Conservation (phyloP, 2,329 filamentous ascomycete genomes). For the Fusarium setosum region DNA sequence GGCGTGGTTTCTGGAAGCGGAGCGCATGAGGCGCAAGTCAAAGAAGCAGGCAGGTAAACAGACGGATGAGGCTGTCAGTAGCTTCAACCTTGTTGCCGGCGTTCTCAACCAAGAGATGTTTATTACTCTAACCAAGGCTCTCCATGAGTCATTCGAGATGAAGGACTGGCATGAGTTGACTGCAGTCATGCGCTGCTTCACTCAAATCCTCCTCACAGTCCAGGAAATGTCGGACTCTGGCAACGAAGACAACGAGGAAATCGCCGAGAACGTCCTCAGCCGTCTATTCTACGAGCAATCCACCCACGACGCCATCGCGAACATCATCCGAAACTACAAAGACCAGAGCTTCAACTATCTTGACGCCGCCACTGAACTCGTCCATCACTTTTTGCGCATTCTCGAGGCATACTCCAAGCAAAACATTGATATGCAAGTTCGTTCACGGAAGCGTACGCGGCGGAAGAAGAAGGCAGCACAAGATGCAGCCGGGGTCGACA, state of each 20-base stretch:
- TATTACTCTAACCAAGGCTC: conserved; percentile 84
- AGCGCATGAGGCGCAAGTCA: conserved; percentile 75
- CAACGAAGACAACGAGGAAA: conserved; percentile 94
- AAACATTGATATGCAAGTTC: conserved; percentile 92
- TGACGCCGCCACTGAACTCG: conserved; percentile 89
- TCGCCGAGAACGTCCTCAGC: conserved; percentile 95
- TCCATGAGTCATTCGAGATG: conserved; percentile 82
- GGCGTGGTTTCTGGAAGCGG: conserved; percentile 91
- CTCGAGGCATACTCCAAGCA: conserved; percentile 94
- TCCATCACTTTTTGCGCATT: conserved; percentile 92
- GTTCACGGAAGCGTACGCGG: conserved; percentile 79
- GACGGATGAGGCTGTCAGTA: conserved; percentile 69
- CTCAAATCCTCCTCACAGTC: conserved; percentile 90
- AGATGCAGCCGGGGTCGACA: conserved; percentile 51
- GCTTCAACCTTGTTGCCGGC: conserved; percentile 86
- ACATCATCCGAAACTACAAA: conserved; percentile 87
- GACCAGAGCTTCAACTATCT: conserved; percentile 95
- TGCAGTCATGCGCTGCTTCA: conserved; percentile 92
- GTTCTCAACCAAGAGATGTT: conserved; percentile 97
- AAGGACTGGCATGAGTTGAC: conserved; percentile 91
- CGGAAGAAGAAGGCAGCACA: conserved; percentile 77
- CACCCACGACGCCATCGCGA: conserved; percentile 87
- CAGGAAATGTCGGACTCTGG: conserved; percentile 90
- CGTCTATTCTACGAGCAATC: conserved; percentile 99
- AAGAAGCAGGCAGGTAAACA: conserved; percentile 64